Percentiles rank a stretch among this genome's conserved stretches.
phyloP scores from a whole-genome alignment of 2,329 filamentous ascomycete species.

The Helotiales sp. region DNA sequence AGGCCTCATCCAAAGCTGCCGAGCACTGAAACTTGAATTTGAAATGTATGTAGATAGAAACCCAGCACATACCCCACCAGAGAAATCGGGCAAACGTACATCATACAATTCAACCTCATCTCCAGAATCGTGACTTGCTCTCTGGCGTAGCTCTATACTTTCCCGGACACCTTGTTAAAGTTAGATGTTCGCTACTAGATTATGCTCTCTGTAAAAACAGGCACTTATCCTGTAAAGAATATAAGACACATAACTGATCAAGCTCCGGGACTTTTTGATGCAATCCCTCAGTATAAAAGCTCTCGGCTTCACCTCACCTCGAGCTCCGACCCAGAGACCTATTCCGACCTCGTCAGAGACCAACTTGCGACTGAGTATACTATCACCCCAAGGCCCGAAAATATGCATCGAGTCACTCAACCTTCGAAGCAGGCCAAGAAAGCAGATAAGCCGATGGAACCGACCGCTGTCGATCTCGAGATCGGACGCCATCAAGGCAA shows the following conservation, averaged over 20 bases:
- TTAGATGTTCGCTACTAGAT: no score
- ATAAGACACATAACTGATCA: not conserved
- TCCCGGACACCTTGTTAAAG: no score
- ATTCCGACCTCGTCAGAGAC: not conserved
- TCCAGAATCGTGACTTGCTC: not conserved
- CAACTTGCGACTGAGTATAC: not conserved
- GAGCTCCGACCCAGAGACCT: not conserved
- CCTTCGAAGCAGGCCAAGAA: not conserved
- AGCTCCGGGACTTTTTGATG: not conserved
- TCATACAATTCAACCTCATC: not conserved
- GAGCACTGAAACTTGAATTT: not conserved
- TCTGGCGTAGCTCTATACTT: no score
- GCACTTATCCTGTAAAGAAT: not conserved
- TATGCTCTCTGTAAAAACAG: not conserved
- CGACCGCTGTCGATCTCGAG: not conserved
- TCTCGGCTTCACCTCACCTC: not conserved
- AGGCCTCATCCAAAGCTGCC: not conserved
- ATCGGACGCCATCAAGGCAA: slow-evolving; percentile 1
- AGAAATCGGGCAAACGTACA: no score
- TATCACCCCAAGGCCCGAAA: not conserved
- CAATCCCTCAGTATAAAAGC: not conserved
- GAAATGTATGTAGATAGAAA: not conserved
- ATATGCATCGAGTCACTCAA: slow-evolving; percentile 4
- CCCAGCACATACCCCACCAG: no score
- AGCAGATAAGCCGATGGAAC: slow-evolving; percentile 1